Base-by-base conservation (phyloP, 2,329 filamentous ascomycete genomes). In the Zasmidium cellare region DNA sequence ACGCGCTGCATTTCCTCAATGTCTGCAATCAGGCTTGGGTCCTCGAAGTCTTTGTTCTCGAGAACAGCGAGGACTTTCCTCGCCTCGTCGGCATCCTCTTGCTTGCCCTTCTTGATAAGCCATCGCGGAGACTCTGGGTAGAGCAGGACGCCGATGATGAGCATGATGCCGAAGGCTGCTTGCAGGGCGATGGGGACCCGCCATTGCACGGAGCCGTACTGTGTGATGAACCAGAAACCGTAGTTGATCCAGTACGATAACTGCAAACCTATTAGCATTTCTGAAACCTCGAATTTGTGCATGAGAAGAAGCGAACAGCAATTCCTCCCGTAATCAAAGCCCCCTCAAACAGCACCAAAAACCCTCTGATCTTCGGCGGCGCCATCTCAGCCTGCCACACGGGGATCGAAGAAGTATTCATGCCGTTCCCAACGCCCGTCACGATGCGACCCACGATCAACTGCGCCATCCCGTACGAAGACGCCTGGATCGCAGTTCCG, bases 291-390 rank as follows among this genome's bases (percentile, higher is more conserved):
- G n/a, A n/a, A n/a, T n/a, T n/a, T 74, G 35, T 69, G 70, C 18
- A 73, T 76, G 25, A 28, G 80, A 79, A 79, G 72, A 80, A 79
- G 59, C 75, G 77, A 72, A 80, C 71, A 57, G 76, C 79, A 56
- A 80, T 77, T 58, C 80, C 80, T 51, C 76, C 77, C 18, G 79
- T 80, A 55, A 82, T 81, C 66, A 81, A 92, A 0, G 92, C 92
- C 70, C 97, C 97, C 74, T 97, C 93, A 66, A 97, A 96, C 72
- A 93, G 96, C 20, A 92, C 93, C 60, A 97, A 82, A 76, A 92
- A 92, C 59, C 93, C 93, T 68, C 93, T 84, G 75, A 96, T 96
- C 71, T 97, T 92, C 2, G 93, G 91, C 35, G 93, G 92, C 45
- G 93, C 96, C 69, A 79, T 79, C 57, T 80, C 77, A 12, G 76